These are phyloP conservation scores for Melampsora americana DNA, from an alignment of 1,284 basidiomycete species.

Conservation along the genomic window DNA sequence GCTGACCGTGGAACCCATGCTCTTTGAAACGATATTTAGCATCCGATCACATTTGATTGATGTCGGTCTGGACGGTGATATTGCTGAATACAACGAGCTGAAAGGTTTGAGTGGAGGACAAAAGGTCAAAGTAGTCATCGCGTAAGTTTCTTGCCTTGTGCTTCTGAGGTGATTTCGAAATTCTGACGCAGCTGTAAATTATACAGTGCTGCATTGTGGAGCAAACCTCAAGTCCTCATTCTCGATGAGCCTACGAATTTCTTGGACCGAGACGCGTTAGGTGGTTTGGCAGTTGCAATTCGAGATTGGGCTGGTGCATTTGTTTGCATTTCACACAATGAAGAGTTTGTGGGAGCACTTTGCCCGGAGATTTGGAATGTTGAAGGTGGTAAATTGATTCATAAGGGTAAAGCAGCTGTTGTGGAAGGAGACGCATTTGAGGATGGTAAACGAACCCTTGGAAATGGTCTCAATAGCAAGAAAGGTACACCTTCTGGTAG, in stretches of 20 bases:
- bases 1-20: conserved; percentile 44
- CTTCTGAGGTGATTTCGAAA: not conserved
- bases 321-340: conserved; percentile 93
- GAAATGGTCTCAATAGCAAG: conserved; percentile 68
- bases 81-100: conserved; percentile 95
- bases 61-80: conserved; percentile 93
- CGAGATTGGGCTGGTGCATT: conserved; percentile 94
- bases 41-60: conserved; percentile 57
- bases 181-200: not conserved
- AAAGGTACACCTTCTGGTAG: conserved; percentile 60
- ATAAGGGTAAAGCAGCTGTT: conserved; percentile 79
- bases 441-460: conserved; percentile 56
- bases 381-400: conserved; percentile 70
- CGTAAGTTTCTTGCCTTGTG: conserved; percentile 49
- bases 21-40: conserved; percentile 9
- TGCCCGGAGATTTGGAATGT: conserved; percentile 63
- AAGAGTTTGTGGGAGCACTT: conserved; percentile 53
- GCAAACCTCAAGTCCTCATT: conserved; percentile 73
- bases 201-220: conserved; percentile 75
- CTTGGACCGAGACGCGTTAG: conserved; percentile 67
- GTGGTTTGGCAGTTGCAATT: conserved; percentile 92
- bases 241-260: conserved; percentile 83
- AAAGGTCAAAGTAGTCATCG: conserved; percentile 96
- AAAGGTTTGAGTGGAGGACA: conserved; percentile 67
- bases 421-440: conserved; percentile 69